Evolutionary conservation across 23 red algal genomes (phyloP), one percentile per base, ranked within the genome.

Genomic region (Chondrus crispus): DNA sequence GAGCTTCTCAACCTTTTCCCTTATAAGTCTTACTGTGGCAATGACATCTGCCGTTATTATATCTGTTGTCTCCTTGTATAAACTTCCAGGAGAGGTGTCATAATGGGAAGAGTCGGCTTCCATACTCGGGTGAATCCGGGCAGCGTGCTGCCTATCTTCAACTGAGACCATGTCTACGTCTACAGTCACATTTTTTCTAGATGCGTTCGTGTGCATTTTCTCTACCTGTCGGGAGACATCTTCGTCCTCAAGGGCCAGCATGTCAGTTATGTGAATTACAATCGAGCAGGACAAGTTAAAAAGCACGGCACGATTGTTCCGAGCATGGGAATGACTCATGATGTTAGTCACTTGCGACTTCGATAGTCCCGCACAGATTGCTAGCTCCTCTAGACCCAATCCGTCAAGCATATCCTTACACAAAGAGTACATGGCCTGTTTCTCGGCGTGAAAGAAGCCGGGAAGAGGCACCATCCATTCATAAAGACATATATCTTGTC

Each of bases 391-490:
- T 48, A 77, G 42, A 14, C 72, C 72, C 9, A 77, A 16, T 3
- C 42, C 72, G 26, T 46, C 22, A 22, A 77, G 4, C 36, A 46
- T 47, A 16, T 77, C 72, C 42, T 77, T 77, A 48, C 72, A 77
- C 42, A 77, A 19, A 77, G 72, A 39, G 20, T 77, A 77, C 22
- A 47, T 4, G 4, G 10, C 35, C 35, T 77, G 72, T 47, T 77
- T 77, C 26, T 48, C 72, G 20, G 35, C 35, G 30, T 77, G 72
- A 40, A 77, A 77, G 35, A 77, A 77, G 4, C 72, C 72, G 2
- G 72, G 72, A 77, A 77, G 52, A 40, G 72, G 72, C 33, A 77
- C 52, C 36, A 77, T 13, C 42, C 72, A 77, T 12, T 77, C 5
- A 62, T 63, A n/a, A n/a, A n/a, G n/a, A n/a, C n/a, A n/a, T n/a